Base-by-base conservation (phyloP, 345 rosid species). In the Lumnitzera littorea region DNA sequence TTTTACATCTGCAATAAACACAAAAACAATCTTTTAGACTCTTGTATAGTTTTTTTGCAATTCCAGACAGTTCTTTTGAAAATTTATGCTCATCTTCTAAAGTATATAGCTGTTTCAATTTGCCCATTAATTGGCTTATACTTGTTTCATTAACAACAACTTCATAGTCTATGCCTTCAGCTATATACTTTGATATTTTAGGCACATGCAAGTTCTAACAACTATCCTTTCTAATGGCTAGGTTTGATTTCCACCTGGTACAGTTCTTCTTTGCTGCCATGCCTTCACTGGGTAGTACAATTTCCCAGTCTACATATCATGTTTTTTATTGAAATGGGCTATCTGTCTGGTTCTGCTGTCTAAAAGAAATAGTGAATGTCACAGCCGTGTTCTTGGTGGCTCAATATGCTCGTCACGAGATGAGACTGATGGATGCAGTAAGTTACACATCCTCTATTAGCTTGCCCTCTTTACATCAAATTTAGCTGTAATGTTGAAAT, bases 221-320 rank as follows among this genome's bases (percentile, higher is more conserved):
- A 31, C 24, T 13, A 50, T 36, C 61, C 62, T 46, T 29, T 79
- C 61, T 69, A 62, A 41, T 81, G 60, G 54, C 31, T 88, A 94
- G 97, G 84, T 13, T 88, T 53, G 98, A 89, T 66, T 89, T 91
- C 74, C 98, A 92, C 81, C 84, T 87, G 70, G 97, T 92, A 69
- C 94, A 92, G 52, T 81, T 92, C 70, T 89, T 89, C 79, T 89
- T 92, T 72, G 91, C 74, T 68, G 89, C 91, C 84, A 65, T 87
- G 89, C 98, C 98, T 67, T 87, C 98, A 46, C 58, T 92, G 64
- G 96, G 96, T 92, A 87, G 69, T 56, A 56, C 15, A 54, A 47
- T 62, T 61, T 29, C 51, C 69, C 10, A 69, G 57, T 69, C 59
- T 29, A 24, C 60, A 41, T 65, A 16, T 67, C 47, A 27, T 48